These are phyloP conservation scores for Cercospora zeina DNA, from an alignment of 2,329 filamentous ascomycete species.

Conservation along the genomic window DNA sequence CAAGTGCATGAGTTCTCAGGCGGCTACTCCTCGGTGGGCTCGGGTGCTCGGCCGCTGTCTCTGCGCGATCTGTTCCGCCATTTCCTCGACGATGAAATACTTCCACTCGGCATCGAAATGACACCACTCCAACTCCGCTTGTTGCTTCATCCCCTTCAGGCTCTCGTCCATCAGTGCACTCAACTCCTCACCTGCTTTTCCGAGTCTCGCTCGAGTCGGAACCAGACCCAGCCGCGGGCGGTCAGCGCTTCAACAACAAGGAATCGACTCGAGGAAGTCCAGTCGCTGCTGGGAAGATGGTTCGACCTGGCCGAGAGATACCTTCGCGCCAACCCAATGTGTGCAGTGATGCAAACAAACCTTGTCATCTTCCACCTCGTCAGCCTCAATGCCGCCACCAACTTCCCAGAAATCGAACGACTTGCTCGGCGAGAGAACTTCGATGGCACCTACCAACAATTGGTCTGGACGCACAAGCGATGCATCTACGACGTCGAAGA, in stretches of 20 bases:
- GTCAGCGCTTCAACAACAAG: constrained; percentile 63
- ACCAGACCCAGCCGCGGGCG: constrained; percentile 46
- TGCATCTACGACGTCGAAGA: constrained; percentile 66
- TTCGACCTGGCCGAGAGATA: constrained; percentile 63
- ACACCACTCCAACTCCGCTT: constrained; percentile 64
- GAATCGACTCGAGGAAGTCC: constrained; percentile 63
- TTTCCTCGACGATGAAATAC: constrained; percentile 65
- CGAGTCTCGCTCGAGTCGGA: constrained; percentile 53
- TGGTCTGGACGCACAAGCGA: constrained; percentile 58
- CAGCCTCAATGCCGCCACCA: constrained; percentile 66
- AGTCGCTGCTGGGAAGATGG: constrained; percentile 65
- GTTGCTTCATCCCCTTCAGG: constrained; percentile 67
- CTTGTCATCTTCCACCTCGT: constrained; percentile 70
- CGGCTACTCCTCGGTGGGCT: constrained; percentile 56
- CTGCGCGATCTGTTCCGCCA: constrained; percentile 67
- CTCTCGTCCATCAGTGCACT: constrained; percentile 63
- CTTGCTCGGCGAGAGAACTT: constrained; percentile 63
- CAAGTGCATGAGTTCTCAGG: constrained; percentile 58
- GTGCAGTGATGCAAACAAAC: constrained; percentile 63
- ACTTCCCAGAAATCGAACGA: constrained; percentile 67
- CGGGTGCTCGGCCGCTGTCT: constrained; percentile 57
- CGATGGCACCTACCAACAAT: constrained; percentile 58
- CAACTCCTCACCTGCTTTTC: constrained; percentile 67
- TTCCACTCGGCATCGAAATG: constrained; percentile 53
- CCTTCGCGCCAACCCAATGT: constrained; percentile 57